Percentiles rank a stretch among this genome's conserved stretches.
These are phyloP conservation scores for Polytrichum formosum DNA, from an alignment of 225 moss, liverwort and hornwort genomes.

Conservation along the genomic window DNA sequence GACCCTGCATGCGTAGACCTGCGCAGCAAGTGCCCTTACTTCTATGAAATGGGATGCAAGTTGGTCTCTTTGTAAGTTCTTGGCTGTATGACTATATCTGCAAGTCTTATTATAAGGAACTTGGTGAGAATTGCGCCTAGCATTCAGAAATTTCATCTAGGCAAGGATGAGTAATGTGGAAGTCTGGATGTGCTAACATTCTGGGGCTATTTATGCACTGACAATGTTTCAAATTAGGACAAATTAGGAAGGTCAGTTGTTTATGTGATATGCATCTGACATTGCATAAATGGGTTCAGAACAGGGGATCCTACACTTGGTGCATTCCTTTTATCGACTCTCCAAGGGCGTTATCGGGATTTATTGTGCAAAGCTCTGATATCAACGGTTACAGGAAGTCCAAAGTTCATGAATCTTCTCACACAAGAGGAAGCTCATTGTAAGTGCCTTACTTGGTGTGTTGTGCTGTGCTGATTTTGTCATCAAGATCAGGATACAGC, in stretches of 20 bases:
- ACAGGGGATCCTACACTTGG: constrained; percentile 63
- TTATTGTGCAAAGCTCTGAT: constrained; percentile 87
- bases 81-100: background rate
- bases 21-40: constrained; percentile 77
- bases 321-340: constrained; percentile 65
- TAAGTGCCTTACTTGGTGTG: constrained; percentile 27
- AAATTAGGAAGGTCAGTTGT: background rate
- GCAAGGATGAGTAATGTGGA: too few species aligned
- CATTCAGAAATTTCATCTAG: too few species aligned
- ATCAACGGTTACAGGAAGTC: constrained; percentile 46
- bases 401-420: constrained; percentile 63
- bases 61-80: constrained; percentile 64
- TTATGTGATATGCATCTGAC: background rate
- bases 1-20: constrained; percentile 88
- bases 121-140: too few species aligned
- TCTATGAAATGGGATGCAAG: constrained; percentile 85
- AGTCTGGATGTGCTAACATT: too few species aligned
- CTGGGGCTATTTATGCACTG: too few species aligned
- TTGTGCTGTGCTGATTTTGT: too few species aligned
- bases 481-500: too few species aligned
- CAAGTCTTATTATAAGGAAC: background rate
- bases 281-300: constrained; percentile 17
- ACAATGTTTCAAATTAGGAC: too few species aligned
- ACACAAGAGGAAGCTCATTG: constrained; percentile 74
- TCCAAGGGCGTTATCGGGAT: constrained; percentile 89